Evolutionary conservation across 495 filamentous ascomycete genomes (phyloP), one percentile per base, ranked within the genome.

Genomic region (Hypoxylon perforatum): DNA sequence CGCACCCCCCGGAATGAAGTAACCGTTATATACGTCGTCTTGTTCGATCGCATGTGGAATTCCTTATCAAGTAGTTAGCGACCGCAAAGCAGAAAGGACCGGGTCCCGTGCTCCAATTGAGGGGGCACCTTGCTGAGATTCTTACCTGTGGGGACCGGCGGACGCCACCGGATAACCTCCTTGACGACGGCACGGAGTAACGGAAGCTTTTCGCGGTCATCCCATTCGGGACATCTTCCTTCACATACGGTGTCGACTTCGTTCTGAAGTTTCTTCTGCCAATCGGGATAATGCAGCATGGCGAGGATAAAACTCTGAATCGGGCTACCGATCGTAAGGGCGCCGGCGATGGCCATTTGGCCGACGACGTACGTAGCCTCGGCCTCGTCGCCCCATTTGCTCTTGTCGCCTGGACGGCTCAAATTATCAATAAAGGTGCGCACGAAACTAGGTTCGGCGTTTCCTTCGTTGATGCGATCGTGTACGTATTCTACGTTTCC

Each of bases 101-200:
- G 30, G 11, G 19, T 19, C 21, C 9, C 9, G 25, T 38, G 18
- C 21, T 18, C 17, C 18, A 35, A 12, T 21, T 48, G 10, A n/a
- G 12, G 18, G 21, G 1, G 18, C 5, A 11, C 18, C 14, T 38
- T 53, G 38, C 18, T 44, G 52, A 19, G 5, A 25, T 23, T 63
- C 72, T 15, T 61, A 81, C 82, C 81, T 52, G 80, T 77, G 69
- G 87, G 75, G 67, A 84, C 71, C 56, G 81, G 74, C 14, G 87
- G 87, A 11, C 85, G 74, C 87, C 87, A 89, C 48, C 88, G 78
- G 18, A 88, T 75, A 11, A 83, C 77, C 71, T 90, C 87, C 70
- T 87, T 85, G n/a, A 88, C 80, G 10, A 85, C 77, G 0, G 87
- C 86, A 33, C 86, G 75, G 52, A 88, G 62, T 55, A 80, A 57